These are phyloP conservation scores for Penicillium manginii DNA, from an alignment of 495 filamentous ascomycete species.

Conservation along the genomic window DNA sequence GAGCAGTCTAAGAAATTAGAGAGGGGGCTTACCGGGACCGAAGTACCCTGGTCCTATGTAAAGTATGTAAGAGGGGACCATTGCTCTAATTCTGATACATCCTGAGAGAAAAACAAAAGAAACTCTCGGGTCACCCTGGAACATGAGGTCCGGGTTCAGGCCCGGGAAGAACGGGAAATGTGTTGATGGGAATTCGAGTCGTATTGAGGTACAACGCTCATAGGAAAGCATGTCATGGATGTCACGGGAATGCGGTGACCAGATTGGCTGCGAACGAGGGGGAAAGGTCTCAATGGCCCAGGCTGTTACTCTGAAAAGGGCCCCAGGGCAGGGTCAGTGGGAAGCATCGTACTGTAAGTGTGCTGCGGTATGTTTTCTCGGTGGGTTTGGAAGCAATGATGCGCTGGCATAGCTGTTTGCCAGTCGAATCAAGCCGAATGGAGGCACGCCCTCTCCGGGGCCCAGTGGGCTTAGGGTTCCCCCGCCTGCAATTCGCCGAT, in stretches of 20 bases:
- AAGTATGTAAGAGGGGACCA: not conserved
- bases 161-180: not conserved
- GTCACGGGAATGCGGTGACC: constrained; percentile 7
- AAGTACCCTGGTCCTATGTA: not conserved
- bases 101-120: constrained; percentile 15
- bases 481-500: constrained; percentile 33
- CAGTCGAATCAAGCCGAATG: constrained; percentile 65
- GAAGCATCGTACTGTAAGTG: constrained; percentile 20
- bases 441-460: constrained; percentile 18
- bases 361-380: constrained; percentile 27
- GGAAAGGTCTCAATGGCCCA: constrained; percentile 2
- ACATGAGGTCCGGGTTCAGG: constrained; percentile 17
- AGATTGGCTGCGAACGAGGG: constrained; percentile 6
- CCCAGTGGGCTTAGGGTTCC: constrained; percentile 19
- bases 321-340: not conserved
- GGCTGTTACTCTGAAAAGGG: not conserved
- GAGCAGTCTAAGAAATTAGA: not conserved
- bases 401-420: constrained; percentile 88
- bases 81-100: constrained; percentile 8
- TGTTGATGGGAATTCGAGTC: constrained; percentile 7
- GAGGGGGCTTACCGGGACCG: not conserved
- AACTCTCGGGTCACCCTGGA: constrained; percentile 6
- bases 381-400: constrained; percentile 58
- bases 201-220: constrained; percentile 16
- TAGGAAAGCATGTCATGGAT: constrained; percentile 7